Evolutionary conservation across 257 asterid genomes (phyloP).

Genomic region (Gentiana straminea): DNA sequence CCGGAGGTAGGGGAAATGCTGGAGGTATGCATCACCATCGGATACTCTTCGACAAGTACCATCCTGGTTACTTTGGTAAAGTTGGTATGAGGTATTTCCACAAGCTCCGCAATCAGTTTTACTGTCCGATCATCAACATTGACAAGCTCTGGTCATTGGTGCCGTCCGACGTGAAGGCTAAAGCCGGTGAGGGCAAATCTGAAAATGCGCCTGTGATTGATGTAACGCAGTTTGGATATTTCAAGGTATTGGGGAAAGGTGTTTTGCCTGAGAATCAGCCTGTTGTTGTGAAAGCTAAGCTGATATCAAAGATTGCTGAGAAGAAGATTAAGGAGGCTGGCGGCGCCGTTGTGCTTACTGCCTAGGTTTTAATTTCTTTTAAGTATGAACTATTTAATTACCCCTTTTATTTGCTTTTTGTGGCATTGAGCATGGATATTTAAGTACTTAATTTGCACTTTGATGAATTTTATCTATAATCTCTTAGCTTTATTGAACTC

Average conservation of each 20-base stretch:
- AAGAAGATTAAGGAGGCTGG: conserved; percentile 12
- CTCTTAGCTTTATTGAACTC: no score
- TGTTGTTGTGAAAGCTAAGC: conserved; percentile 8
- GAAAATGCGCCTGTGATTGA: conserved; percentile 15
- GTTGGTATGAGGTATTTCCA: conserved; percentile 45
- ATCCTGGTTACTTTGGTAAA: conserved; percentile 62
- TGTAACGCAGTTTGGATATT: conserved; percentile 31
- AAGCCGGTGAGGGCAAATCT: conserved; percentile 6
- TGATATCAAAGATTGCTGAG: conserved; percentile 7
- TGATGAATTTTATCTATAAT: no score
- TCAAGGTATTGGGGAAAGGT: conserved; percentile 30
- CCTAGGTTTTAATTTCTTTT: conserved; percentile 20
- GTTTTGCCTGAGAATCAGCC: conserved; percentile 8
- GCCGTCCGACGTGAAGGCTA: background rate
- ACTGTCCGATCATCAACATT: conserved; percentile 5
- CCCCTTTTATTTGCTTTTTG: background rate
- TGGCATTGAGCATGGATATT: background rate
- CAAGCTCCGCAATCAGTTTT: conserved; percentile 8
- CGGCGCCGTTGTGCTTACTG: conserved; percentile 23
- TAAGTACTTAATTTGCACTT: background rate
- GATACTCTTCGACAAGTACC: conserved; percentile 70
- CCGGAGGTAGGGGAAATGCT: conserved; percentile 70
- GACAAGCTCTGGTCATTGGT: conserved; percentile 13
- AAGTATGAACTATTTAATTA: conserved; percentile 1
- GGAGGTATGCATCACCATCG: conserved; percentile 85